Conservation (phyloP, 192 early-diverging fungal genomes). For the Phlyctochytrium planicorne region DNA sequence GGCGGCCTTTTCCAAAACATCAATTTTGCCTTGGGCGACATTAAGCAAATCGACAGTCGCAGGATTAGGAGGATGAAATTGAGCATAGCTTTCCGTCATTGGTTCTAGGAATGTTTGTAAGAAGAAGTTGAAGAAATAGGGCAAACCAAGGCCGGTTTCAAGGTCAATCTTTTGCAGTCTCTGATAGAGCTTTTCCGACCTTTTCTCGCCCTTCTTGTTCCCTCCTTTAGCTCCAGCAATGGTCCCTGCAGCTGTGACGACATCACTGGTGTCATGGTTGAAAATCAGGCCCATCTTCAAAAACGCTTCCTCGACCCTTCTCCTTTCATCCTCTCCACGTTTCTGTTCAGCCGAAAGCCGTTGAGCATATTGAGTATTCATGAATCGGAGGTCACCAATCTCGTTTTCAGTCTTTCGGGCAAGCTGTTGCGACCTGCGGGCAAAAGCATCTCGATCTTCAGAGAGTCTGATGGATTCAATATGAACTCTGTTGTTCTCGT, state of each 20-base stretch:
- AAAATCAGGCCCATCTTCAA: slow-evolving; percentile 32
- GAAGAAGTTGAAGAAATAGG: background rate
- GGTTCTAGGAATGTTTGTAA: slow-evolving; percentile 30
- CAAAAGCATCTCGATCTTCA: slow-evolving; percentile 43
- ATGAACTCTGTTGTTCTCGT: slow-evolving; percentile 53
- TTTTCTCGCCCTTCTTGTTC: slow-evolving; percentile 14
- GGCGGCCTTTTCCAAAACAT: slow-evolving; percentile 26
- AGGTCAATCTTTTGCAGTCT: slow-evolving; percentile 58
- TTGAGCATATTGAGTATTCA: slow-evolving; percentile 43
- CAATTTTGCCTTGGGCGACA: slow-evolving; percentile 32
- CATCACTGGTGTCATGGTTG: background rate
- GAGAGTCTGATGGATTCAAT: slow-evolving; percentile 32
- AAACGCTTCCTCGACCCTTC: slow-evolving; percentile 43
- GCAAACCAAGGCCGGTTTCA: slow-evolving; percentile 49
- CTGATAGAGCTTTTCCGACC: slow-evolving; percentile 45
- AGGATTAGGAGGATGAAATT: slow-evolving; percentile 31
- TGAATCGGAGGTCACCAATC: slow-evolving; percentile 43
- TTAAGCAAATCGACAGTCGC: slow-evolving; percentile 34
- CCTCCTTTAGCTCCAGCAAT: background rate
- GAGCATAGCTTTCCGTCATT: slow-evolving; percentile 7
- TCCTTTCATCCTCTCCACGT: slow-evolving; percentile 33
- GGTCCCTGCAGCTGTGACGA: slow-evolving; percentile 1
- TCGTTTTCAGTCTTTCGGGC: slow-evolving; percentile 34
- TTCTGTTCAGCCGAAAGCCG: slow-evolving; percentile 38
- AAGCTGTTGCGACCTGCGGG: slow-evolving; percentile 12